phyloP scores from a whole-genome alignment of 192 early-diverging fungal species.

The Backusella parvicylindrica region DNA sequence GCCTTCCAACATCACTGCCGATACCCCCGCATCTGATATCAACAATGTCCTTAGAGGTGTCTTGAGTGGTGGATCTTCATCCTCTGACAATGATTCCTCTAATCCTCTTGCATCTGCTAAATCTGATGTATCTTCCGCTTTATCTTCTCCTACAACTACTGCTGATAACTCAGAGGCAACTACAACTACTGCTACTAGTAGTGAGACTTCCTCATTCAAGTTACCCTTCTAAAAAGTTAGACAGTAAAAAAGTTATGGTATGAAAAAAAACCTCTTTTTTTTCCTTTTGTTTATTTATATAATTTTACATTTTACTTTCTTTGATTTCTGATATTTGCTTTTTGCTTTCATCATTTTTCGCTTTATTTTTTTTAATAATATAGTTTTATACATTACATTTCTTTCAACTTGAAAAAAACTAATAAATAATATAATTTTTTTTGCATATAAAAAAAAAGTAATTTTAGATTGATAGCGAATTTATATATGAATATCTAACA shows the following conservation, averaged over 20 bases:
- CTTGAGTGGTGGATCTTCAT: not conserved
- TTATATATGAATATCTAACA: not conserved
- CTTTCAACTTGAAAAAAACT: not conserved
- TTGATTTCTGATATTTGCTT: not conserved
- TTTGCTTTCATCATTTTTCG: not conserved
- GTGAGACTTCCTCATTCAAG: not conserved
- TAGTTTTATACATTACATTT: not conserved
- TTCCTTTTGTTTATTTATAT: not conserved
- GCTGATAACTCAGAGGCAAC: not conserved
- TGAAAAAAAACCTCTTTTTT: not conserved
- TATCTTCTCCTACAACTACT: not conserved
- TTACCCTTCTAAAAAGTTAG: not conserved
- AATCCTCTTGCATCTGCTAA: not conserved
- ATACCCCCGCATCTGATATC: not conserved
- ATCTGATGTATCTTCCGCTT: not conserved
- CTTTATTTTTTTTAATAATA: not conserved
- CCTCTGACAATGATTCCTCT: not conserved
- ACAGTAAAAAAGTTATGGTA: conserved; percentile 4
- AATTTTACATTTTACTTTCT: not conserved
- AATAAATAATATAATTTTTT: conserved; percentile 12
- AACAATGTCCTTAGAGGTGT: not conserved
- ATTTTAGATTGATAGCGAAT: not conserved
- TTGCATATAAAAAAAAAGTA: not conserved
- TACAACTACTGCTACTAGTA: not conserved
- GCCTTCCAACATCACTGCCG: not conserved